A percentile compares a stretch with the other conserved stretches of the same genome.
Evolutionary conservation across 805 yeast genomes (phyloP).

Genomic region (Teunomyces gatunensis): DNA sequence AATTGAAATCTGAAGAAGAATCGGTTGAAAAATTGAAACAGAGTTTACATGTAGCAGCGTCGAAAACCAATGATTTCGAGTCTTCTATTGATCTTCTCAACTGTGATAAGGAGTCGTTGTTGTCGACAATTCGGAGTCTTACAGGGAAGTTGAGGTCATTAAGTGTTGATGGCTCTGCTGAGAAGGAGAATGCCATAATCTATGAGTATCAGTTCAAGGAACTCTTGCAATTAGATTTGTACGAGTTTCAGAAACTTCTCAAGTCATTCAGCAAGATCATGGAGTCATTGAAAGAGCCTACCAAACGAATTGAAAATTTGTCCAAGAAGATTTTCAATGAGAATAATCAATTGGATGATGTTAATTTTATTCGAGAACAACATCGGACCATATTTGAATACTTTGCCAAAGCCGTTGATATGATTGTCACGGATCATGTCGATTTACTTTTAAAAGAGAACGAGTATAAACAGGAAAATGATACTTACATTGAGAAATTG

Average conservation of each 20-base stretch:
- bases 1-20: conserved; percentile 13
- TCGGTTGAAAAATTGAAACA: conserved; percentile 31
- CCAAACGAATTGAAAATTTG: conserved; percentile 45
- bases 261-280: conserved; percentile 51
- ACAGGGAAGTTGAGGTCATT: conserved; percentile 36
- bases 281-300: conserved; percentile 64
- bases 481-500: conserved; percentile 22
- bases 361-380: conserved; percentile 24
- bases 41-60: conserved; percentile 42
- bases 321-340: conserved; percentile 22
- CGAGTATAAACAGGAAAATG: conserved; percentile 17
- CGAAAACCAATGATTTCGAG: conserved; percentile 41
- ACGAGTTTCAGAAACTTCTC: conserved; percentile 50
- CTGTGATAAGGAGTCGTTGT: conserved; percentile 37
- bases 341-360: conserved; percentile 5
- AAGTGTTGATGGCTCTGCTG: conserved; percentile 13
- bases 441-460: conserved; percentile 35
- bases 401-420: conserved; percentile 58
- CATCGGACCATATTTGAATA: conserved; percentile 51
- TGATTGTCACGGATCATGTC: conserved; percentile 57
- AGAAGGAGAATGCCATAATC: conserved; percentile 18
- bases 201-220: conserved; percentile 44
- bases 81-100: conserved; percentile 30
- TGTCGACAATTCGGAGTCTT: conserved; percentile 34
- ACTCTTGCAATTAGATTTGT: conserved; percentile 39